phyloP scores from a whole-genome alignment of 352 stramenopile species.

The Phytophthora ohioensis region DNA sequence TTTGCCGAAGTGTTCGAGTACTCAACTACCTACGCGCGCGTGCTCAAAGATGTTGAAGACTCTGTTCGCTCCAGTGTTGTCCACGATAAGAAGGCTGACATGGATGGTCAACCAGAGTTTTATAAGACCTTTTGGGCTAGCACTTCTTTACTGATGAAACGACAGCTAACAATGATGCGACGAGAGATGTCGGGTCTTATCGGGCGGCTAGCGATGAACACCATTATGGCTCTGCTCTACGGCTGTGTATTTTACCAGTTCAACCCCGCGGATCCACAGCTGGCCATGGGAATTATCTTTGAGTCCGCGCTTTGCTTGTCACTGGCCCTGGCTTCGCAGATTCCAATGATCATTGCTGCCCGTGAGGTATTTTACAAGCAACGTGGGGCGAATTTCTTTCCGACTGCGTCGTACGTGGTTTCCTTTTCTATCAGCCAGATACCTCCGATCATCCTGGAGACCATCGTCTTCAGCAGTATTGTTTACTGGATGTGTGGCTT shows the following conservation, averaged over 20 bases:
- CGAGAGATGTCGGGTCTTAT: slow-evolving; percentile 20
- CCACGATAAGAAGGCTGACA: neutral
- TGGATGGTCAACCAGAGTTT: slow-evolving; percentile 14
- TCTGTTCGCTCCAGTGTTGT: neutral
- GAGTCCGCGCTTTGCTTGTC: slow-evolving; percentile 24
- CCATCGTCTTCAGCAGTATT: slow-evolving; percentile 17
- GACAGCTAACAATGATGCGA: slow-evolving; percentile 23
- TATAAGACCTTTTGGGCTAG: slow-evolving; percentile 29
- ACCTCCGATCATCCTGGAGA: slow-evolving; percentile 22
- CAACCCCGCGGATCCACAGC: slow-evolving; percentile 18
- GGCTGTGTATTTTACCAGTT: slow-evolving; percentile 34
- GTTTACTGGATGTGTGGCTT: slow-evolving; percentile 39
- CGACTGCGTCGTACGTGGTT: slow-evolving; percentile 30
- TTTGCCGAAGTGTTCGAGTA: slow-evolving; percentile 18
- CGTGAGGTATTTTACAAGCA: slow-evolving; percentile 36
- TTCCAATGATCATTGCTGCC: slow-evolving; percentile 22
- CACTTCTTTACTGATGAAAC: slow-evolving; percentile 20
- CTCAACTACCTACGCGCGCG: neutral
- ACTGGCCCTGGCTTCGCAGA: slow-evolving; percentile 18
- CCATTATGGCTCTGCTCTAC: slow-evolving; percentile 24
- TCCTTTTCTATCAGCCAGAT: slow-evolving; percentile 22
- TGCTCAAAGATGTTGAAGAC: slow-evolving; percentile 6
- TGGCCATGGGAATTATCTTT: slow-evolving; percentile 31
- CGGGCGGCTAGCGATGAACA: slow-evolving; percentile 27
- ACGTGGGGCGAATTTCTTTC: slow-evolving; percentile 27